phyloP scores from a whole-genome alignment of 2,329 filamentous ascomycete species.

The Cadophora luteo-olivacea region DNA sequence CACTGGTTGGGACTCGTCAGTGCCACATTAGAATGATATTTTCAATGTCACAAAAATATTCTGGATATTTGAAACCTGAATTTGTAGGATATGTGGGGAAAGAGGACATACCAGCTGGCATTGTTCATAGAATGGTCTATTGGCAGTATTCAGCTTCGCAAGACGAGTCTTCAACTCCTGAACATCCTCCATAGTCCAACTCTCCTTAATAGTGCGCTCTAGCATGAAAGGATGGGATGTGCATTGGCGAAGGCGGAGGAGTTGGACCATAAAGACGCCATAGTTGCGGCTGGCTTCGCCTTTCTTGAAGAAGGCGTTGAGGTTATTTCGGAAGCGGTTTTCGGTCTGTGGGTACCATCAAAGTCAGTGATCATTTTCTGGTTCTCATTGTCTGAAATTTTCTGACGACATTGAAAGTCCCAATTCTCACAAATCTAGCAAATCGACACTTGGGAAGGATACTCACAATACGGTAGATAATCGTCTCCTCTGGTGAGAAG shows the following conservation, averaged over 20 bases:
- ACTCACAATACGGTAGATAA: constrained; percentile 60
- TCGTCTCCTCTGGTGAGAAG: constrained; percentile 58
- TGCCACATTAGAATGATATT: neutral
- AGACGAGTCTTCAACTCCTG: constrained; percentile 28
- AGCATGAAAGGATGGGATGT: constrained; percentile 44
- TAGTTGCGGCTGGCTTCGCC: constrained; percentile 36
- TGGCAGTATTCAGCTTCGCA: constrained; percentile 11
- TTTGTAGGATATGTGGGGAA: neutral
- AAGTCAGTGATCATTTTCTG: neutral
- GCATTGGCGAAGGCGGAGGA: constrained; percentile 44
- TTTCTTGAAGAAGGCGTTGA: constrained; percentile 38
- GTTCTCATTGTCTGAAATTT: constrained; percentile 15
- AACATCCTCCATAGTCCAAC: constrained; percentile 42
- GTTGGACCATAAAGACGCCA: constrained; percentile 40
- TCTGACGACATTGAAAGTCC: neutral
- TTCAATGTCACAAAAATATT: constrained; percentile 8
- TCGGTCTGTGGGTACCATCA: constrained; percentile 44
- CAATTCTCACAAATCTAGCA: neutral
- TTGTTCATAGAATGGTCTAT: constrained; percentile 41
- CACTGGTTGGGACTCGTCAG: constrained; percentile 18
- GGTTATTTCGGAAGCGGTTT: constrained; percentile 39
- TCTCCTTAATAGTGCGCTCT: constrained; percentile 42
- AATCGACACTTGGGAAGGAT: constrained; percentile 39
- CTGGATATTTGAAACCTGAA: neutral
- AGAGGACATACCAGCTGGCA: constrained; percentile 33